phyloP scores from a whole-genome alignment of 176 grass and related monocot species.

The Luzula sylvatica region DNA sequence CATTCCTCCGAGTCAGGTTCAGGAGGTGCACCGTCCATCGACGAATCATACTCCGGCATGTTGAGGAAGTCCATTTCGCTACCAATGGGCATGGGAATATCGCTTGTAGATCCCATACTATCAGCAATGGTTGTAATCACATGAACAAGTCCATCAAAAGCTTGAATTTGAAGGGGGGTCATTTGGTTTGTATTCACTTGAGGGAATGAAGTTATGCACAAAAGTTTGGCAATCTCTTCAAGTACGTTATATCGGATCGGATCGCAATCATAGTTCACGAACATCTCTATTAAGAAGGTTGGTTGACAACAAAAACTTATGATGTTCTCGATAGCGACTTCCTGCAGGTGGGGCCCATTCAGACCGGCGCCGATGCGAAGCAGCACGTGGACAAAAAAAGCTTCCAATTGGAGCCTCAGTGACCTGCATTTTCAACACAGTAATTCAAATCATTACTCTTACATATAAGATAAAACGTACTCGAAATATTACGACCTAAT shows the following conservation, averaged over 20 bases:
- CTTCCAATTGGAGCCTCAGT: conserved; percentile 81
- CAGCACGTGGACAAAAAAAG: conserved; percentile 71
- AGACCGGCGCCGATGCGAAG: conserved; percentile 36
- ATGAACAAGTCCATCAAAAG: conserved; percentile 77
- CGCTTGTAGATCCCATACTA: conserved; percentile 35
- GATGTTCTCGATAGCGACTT: conserved; percentile 73
- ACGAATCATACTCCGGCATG: conserved; percentile 48
- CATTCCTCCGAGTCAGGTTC: conserved; percentile 33
- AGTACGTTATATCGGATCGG: conserved; percentile 65
- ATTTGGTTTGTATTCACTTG: conserved; percentile 23
- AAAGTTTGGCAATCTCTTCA: conserved; percentile 59
- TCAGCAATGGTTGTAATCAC: conserved; percentile 86
- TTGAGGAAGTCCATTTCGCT: conserved; percentile 39
- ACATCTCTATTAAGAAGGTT: conserved; percentile 79
- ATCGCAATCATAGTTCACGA: conserved; percentile 97
- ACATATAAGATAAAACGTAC: neutral
- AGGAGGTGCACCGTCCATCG: conserved; percentile 40
- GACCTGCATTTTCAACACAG: conserved; percentile 30
- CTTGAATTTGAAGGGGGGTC: conserved; percentile 57
- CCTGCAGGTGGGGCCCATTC: conserved; percentile 53
- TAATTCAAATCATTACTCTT: neutral
- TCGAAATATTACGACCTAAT: neutral
- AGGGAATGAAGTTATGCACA: conserved; percentile 82
- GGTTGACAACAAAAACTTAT: conserved; percentile 81
- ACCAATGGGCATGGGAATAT: conserved; percentile 25